Evolutionary conservation across 2,329 filamentous ascomycete species (phyloP), one percentile per base, ranked within the genome.

Genomic region (Fusarium beomiforme): DNA sequence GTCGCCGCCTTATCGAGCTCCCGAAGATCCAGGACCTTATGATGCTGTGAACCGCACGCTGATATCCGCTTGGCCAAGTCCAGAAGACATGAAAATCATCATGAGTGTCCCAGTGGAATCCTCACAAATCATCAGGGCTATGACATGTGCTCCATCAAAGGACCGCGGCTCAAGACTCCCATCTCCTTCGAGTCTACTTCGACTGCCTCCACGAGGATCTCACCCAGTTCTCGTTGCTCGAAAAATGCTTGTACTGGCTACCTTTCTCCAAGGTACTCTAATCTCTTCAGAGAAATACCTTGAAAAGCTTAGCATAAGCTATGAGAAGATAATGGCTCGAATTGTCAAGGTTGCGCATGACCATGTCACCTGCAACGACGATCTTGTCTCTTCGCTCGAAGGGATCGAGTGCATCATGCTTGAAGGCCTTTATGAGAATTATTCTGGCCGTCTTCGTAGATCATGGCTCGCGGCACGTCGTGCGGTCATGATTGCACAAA

Each of bases 371-470:
- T 79, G 79, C 17, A 82, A 87, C 29, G 83, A 87, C 54, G 82
- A 83, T 5, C 73, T 89, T 1, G 71, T 84, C 0, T 78, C 76
- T 26, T 83, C 81, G 0, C 41, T 86, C 3, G 85, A 87, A 56
- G 84, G 85, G 1, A 73, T 88, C 9, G 84, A 87, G 63, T 86
- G 84, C 55, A 69, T 88, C n/a, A 79, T 87, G 69, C 78, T 88
- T 0, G 83, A 87, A 66, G 80, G 79, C 16, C 77, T 86, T 24
- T 85, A 83, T 68, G 78, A 84, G 10, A 83, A 82, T 31, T 86
- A 87, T 31, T 75, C 76, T 0, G 87, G 87, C 2, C 81, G 84
- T 31, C 77, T 87, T 5, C 81, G 84, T 0, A 78, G 80, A 1
- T 79, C 84, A 0, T 88, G 84, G 84, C 69, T 87, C 7, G 77